Conservation (phyloP, 164 flowering plant species). For the Nymphaea colorata region DNA sequence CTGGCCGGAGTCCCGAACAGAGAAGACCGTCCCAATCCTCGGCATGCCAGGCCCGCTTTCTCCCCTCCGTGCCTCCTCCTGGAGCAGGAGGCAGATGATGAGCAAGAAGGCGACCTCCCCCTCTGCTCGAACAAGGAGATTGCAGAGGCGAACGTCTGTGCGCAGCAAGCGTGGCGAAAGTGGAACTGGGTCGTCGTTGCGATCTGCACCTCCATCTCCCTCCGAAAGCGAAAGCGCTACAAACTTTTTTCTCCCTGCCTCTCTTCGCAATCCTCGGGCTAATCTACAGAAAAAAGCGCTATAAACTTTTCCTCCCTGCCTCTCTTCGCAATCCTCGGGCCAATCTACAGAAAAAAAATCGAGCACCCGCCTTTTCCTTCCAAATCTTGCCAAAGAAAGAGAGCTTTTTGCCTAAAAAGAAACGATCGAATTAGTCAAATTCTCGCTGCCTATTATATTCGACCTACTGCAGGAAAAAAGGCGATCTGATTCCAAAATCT, state of each 20-base stretch:
- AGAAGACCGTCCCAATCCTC: not conserved
- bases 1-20: not conserved
- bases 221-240: not conserved
- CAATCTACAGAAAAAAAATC: not conserved
- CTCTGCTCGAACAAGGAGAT: not conserved
- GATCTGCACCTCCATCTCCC: not conserved
- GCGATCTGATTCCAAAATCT: not conserved
- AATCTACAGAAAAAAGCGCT: not conserved
- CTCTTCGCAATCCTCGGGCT: not conserved
- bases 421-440: not conserved
- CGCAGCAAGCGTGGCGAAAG: not conserved
- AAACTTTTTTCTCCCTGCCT: not conserved
- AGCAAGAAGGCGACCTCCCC: not conserved
- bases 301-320: not conserved
- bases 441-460: not conserved
- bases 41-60: not conserved
- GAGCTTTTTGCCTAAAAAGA: not conserved
- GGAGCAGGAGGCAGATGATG: not conserved
- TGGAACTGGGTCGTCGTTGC: not conserved
- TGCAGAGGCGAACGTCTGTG: not conserved
- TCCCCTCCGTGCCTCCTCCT: not conserved
- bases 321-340: not conserved
- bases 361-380: not conserved
- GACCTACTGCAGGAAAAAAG: not conserved
- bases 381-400: not conserved